Evolutionary conservation across 192 early-diverging fungal genomes (phyloP), one percentile per base, ranked within the genome.

Genomic region (Coemansia sp.): DNA sequence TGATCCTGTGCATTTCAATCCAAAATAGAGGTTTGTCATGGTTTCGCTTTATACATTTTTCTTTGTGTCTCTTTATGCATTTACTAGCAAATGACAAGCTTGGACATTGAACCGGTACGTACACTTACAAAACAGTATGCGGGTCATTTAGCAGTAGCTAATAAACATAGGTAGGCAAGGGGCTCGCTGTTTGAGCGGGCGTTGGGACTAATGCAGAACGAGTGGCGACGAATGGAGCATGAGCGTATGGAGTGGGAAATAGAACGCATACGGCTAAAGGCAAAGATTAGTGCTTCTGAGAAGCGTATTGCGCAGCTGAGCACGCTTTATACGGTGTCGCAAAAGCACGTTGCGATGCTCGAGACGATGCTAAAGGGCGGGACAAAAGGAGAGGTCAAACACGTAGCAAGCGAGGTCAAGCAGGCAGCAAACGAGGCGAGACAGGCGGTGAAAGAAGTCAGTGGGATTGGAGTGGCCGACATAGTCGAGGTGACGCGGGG

Each of bases 231-330:
- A 9, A 59, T 75, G 19, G 78, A 81, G 57, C 44, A 40, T 10
- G 78, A 81, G 54, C 69, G 78, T 1, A 64, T 66, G 12, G 69
- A 68, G 19, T 81, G 78, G 78, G 69, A 68, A 36, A 60, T 81
- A 2, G 78, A 81, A 48, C 69, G 78, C 8, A 60, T 75, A 15
- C 66, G 64, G 49, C 72, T 81, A 7, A 81, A 81, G 62, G 62
- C 73, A 2, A 38, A 62, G 40, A 57, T 81, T 4, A 68, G 65
- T 15, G 72, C 69, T 0, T 37, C 63, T n/a, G 78, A 81, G 20
- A 72, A 69, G 48, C 78, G 78, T n/a, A 67, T 72, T 2, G 69
- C 66, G 2, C 73, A 72, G 7, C 48, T 75, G 37, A 47, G 36
- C 1, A 37, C 72, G 10, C 52, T 69, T 17, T 69, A 64, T 46